phyloP scores from a whole-genome alignment of 805 yeast species.

The Lachancea kluyveri region DNA sequence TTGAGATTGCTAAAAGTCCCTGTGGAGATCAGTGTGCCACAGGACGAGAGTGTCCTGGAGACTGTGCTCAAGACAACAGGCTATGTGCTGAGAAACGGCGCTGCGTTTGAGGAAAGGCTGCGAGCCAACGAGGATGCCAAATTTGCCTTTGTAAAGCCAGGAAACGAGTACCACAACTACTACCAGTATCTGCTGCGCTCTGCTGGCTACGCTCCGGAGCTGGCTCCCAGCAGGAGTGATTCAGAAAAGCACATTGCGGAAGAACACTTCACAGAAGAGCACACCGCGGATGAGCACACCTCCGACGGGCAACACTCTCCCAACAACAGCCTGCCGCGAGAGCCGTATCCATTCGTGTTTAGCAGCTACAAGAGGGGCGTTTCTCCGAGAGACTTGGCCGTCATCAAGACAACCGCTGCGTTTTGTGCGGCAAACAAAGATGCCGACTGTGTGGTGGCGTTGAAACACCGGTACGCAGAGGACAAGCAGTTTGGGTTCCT shows the following conservation, averaged over 20 bases:
- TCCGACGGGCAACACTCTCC: constrained; percentile 10
- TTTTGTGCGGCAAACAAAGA: constrained; percentile 58
- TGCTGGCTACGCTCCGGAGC: no score
- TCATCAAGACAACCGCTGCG: constrained; percentile 67
- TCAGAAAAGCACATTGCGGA: no score
- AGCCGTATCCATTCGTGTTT: constrained; percentile 23
- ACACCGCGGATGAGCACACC: no score
- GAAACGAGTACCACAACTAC: constrained; percentile 51
- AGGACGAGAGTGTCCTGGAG: constrained; percentile 38
- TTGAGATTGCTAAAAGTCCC: constrained; percentile 27
- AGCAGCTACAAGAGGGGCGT: constrained; percentile 32
- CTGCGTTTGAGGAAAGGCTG: constrained; percentile 59
- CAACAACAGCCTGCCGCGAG: constrained; percentile 13
- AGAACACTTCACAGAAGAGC: no score
- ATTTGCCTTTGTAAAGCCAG: constrained; percentile 56
- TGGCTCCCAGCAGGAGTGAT: no score
- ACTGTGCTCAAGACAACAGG: constrained; percentile 66
- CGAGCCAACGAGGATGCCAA: constrained; percentile 43
- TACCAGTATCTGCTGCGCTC: constrained; percentile 36
- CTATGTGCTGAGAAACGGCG: constrained; percentile 65
- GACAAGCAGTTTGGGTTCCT: constrained; percentile 65
- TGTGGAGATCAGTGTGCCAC: constrained; percentile 46
- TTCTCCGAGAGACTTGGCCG: constrained; percentile 57
- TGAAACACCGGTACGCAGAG: constrained; percentile 30
- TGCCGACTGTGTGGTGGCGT: constrained; percentile 36